Conservation (phyloP, 179 eudicot genomes). For the Camellia oleifera region DNA sequence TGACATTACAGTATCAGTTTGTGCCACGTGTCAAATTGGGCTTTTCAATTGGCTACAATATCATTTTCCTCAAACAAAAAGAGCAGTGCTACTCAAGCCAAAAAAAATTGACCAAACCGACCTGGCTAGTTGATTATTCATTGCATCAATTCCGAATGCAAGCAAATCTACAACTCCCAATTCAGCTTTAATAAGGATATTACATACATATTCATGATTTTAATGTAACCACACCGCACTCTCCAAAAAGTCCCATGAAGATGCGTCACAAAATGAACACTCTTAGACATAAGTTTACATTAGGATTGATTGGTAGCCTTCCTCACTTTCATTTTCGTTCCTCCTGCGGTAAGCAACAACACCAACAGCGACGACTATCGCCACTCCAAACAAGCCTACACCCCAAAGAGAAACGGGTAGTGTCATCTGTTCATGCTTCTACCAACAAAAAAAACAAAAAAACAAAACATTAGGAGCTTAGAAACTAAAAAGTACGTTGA, state of each 20-base stretch:
- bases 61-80: no score
- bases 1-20: no score
- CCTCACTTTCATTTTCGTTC: conserved; percentile 21
- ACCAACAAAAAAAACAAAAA: conserved; percentile 13
- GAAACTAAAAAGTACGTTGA: neutral
- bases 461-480: neutral
- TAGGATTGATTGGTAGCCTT: conserved; percentile 36
- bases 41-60: no score
- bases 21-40: no score
- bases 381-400: conserved; percentile 30
- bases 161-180: no score
- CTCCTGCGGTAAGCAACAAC: conserved; percentile 24
- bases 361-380: conserved; percentile 16
- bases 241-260: neutral
- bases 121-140: no score
- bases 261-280: neutral
- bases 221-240: neutral
- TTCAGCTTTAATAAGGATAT: no score
- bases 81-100: no score
- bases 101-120: no score
- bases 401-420: conserved; percentile 18
- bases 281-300: conserved; percentile 12
- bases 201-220: neutral
- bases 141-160: no score
- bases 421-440: conserved; percentile 22